Evolutionary conservation across 2,329 filamentous ascomycete species (phyloP).

Genomic region (Epichloe hybrida): DNA sequence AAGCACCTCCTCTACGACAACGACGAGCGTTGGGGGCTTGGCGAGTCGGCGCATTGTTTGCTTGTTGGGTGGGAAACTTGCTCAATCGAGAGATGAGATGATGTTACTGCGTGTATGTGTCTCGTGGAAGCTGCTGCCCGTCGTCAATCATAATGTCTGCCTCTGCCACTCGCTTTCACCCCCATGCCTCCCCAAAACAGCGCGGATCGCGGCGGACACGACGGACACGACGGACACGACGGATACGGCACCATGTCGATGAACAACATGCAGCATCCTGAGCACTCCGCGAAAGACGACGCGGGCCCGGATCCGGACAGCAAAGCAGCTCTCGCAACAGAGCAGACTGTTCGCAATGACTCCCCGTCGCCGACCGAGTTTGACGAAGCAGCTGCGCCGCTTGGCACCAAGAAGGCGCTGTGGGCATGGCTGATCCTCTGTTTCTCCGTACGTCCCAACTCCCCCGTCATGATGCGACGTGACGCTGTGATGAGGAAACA

Average conservation of each 20-base stretch:
- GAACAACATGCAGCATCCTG: too few species aligned
- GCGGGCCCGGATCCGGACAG: neutral
- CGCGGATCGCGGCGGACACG: neutral
- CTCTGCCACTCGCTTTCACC: neutral
- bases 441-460: conserved; percentile 6
- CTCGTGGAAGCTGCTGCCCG: too few species aligned
- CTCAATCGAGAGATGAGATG: too few species aligned
- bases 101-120: too few species aligned
- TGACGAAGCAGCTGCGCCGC: neutral
- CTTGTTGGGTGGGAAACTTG: neutral
- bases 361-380: neutral
- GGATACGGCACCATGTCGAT: neutral
- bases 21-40: conserved; percentile 5
- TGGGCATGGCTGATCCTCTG: conserved; percentile 11
- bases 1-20: conserved; percentile 2
- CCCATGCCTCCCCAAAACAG: neutral
- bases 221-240: neutral
- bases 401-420: conserved; percentile 7
- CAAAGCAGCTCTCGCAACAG: neutral
- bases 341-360: neutral
- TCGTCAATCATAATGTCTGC: neutral
- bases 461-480: too few species aligned
- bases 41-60: too few species aligned
- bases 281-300: neutral
- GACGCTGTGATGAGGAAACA: too few species aligned